phyloP scores from a whole-genome alignment of 2,329 filamentous ascomycete species.

The Colletotrichum ledebouriae region DNA sequence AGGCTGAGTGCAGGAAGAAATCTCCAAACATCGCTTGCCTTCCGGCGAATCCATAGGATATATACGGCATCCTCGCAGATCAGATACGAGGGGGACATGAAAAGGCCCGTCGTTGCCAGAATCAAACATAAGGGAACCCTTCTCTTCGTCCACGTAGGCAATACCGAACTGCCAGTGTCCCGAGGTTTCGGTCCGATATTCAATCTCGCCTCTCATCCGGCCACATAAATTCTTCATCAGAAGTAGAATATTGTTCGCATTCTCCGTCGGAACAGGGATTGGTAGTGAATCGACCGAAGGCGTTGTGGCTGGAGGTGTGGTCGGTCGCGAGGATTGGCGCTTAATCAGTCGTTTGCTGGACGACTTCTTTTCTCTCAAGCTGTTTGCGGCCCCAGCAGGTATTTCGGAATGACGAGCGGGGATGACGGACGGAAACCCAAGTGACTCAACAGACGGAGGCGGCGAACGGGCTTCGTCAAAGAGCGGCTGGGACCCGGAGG shows the following conservation, averaged over 20 bases:
- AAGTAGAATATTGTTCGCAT: constrained; percentile 78
- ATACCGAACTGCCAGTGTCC: constrained; percentile 78
- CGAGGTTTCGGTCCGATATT: constrained; percentile 74
- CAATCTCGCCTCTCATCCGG: constrained; percentile 82
- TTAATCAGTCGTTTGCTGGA: constrained; percentile 67
- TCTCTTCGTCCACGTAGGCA: constrained; percentile 83
- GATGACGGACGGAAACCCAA: constrained; percentile 59
- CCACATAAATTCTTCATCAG: constrained; percentile 85
- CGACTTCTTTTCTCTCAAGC: constrained; percentile 62
- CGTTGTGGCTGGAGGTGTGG: constrained; percentile 67
- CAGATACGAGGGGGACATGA: constrained; percentile 76
- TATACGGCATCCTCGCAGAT: constrained; percentile 81
- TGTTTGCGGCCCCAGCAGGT: constrained; percentile 44
- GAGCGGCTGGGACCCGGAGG: constrained; percentile 67
- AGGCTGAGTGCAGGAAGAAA: constrained; percentile 60
- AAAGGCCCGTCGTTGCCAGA: constrained; percentile 75
- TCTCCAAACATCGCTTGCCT: constrained; percentile 65
- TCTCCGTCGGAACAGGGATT: constrained; percentile 71
- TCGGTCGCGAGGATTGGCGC: constrained; percentile 67
- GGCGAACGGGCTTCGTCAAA: constrained; percentile 62
- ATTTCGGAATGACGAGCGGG: constrained; percentile 46
- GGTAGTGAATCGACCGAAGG: constrained; percentile 72
- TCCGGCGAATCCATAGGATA: constrained; percentile 65
- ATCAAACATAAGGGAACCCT: constrained; percentile 81
- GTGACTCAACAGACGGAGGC: constrained; percentile 57